Base-by-base conservation (phyloP, 164 flowering plant species). In the Malania oleifera region DNA sequence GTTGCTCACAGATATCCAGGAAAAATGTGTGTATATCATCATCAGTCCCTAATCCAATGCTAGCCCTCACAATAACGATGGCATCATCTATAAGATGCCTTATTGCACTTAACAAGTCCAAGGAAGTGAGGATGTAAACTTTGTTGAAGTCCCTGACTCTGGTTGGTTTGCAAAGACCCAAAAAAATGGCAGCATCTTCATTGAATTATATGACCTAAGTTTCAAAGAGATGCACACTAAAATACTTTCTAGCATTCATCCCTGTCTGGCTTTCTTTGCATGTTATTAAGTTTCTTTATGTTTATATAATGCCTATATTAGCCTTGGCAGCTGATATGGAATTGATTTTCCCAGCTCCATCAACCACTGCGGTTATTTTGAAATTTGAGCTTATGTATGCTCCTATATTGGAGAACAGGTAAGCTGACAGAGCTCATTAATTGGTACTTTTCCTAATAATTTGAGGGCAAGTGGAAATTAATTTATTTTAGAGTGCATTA, bases 311-410 rank as follows among this genome's bases (percentile, higher is more conserved):
- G 52, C 31, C 51, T 39, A 20, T 59, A 18, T 62, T 31, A 43
- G 37, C 65, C 18, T 62, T 63, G 43, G 24, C 57, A 35, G 49
- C 45, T 68, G 35, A 68, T 59, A 26, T 34, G 34, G 18, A 31
- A 39, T 63, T 56, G 26, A 27, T 62, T 69, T 72, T 61, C 60
- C 82, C 91, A 96, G 84, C 73, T 54, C 74, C 77, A 49, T 54
- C 90, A 15, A 71, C 82, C 48, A 79, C 91, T 58, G 87, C 88
- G 53, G 86, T 87, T 40, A 79, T 91, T 55, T 65, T 95, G 81
- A 86, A 84, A 75, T 91, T 95, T 73, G 97, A 95, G 82, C 99
- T 95, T 52, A 63, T 91, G 78, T 82, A 86, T 67, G 76, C 96
- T 54, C 83, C 99, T 56, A 64, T 77, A 31, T 51, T 72, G 61